Base-by-base conservation (phyloP, 371 early-diverging fungal species). In the Parasitella parasitica region DNA sequence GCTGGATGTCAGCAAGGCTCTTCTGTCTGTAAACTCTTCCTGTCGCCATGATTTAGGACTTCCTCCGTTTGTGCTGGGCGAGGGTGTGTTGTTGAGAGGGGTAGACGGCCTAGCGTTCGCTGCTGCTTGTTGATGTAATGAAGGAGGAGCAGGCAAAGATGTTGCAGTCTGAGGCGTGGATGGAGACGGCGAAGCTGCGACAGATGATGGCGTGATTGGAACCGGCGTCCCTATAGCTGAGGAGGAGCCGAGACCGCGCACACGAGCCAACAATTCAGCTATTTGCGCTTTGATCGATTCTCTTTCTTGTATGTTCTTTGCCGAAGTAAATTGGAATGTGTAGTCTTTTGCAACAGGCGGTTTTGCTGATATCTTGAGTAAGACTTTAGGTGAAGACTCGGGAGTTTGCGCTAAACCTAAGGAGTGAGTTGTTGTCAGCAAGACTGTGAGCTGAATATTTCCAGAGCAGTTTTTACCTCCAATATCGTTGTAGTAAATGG, bases 1-100 rank as follows among this genome's bases (percentile, higher is more conserved):
- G 61, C 89, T 88, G 15, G 87, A 82, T 0, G 85, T 74, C 28
- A 95, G 66, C 8, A 94, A 75, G 2, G 80, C 78, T 51, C 78
- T 80, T 28, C 94, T 75, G 8, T 84, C 71, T 48, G 83, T 78
- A 38, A 92, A 82, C 37, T 84, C 85, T 39, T 82, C 81, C 0
- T 73, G 79, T 67, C 67, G 72, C 72, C 67, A 70, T 13, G 63
- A 50, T 35, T 68, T 65, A 8, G 74, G 63, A 13, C 69, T 54
- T 24, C 22, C 46, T 12, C 46, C 46, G 26, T 62, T 57, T 16
- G 67, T n/a, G 18, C 63, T 57, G 51, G 73, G 67, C 36, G 51
- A 30, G 13, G 43, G 54, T 9, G 54, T 20, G 2, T 32, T 38
- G 35, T n/a, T 53, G 0, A 27, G 53, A 37, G 50, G 24, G 30